Base-by-base conservation (phyloP, 805 yeast genomes). In the Sugiyamaella lignohabitans region DNA sequence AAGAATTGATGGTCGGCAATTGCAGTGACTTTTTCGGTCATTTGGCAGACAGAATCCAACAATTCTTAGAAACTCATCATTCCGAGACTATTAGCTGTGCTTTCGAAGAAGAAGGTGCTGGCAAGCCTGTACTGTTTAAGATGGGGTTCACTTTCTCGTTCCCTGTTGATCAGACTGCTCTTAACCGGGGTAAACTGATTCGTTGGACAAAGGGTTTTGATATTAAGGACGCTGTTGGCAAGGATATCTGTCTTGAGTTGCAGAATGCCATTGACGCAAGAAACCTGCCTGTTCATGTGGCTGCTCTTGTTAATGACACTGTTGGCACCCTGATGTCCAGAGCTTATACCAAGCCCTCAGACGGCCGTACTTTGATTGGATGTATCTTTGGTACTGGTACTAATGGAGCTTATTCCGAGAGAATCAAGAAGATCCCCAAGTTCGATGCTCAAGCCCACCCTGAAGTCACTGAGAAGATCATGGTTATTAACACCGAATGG, bases 141-240 rank as follows among this genome's bases (percentile, higher is more conserved):
- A 65, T 91, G 69, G 98, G 98, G 1, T 88, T 93, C 71, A 91
- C 98, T 1, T 91, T 91, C 62, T 81, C 93, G 10, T 91, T 89
- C 74, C 98, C 98, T 2, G 87, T 88, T 24, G 76, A 82, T 52
- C 98, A 91, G 68, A 79, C 84, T 20, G 83, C 88, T 2, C 69
- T 93, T 55, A 76, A 80, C 61, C 70, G 79, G 5, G 98, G 98
- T 52, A 78, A 77, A 6, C 74, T 93, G 53, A 76, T 91, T 43
- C 82, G 98, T 65, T 91, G 98, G 98, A 88, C 98, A 17, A 91
- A 91, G 67, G 98, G 98, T 30, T 91, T 85, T 66, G 80, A 85
- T 59, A 82, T 93, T 56, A 76, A 76, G 23, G 98, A 91, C 57
- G 81, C 86, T 36, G 84, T 91, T 30, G 94, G 87, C 46, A 71